Conservation (phyloP, 208 protist species). For the Porcisia hertigi region DNA sequence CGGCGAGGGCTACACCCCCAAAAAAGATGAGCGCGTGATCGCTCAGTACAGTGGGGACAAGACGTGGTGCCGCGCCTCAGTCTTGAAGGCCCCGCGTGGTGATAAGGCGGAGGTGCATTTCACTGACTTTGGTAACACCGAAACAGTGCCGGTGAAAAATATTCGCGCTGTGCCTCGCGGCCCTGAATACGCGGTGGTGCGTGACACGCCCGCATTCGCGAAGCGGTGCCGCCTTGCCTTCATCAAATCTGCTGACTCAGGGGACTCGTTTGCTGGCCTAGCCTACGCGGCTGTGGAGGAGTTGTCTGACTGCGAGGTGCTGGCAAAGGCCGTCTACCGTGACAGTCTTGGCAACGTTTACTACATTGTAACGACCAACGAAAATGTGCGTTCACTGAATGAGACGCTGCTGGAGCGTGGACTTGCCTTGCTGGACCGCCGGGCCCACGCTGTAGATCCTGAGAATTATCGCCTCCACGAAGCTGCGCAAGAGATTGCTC, state of each 20-base stretch:
- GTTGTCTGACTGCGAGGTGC: slow-evolving; percentile 71
- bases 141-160: slow-evolving; percentile 48
- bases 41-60: slow-evolving; percentile 79
- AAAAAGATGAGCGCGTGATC: slow-evolving; percentile 75
- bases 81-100: slow-evolving; percentile 49
- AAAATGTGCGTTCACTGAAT: slow-evolving; percentile 66
- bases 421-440: slow-evolving; percentile 70
- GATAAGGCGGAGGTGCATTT: slow-evolving; percentile 67
- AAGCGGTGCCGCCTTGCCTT: slow-evolving; percentile 70
- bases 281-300: slow-evolving; percentile 64
- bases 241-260: slow-evolving; percentile 51
- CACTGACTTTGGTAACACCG: slow-evolving; percentile 88
- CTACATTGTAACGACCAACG: slow-evolving; percentile 69
- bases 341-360: slow-evolving; percentile 56
- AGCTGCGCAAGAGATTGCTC: slow-evolving; percentile 77
- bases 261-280: slow-evolving; percentile 39
- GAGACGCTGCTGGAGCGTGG: slow-evolving; percentile 85
- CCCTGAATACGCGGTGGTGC: slow-evolving; percentile 70
- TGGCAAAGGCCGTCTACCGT: slow-evolving; percentile 81
- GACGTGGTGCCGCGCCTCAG: slow-evolving; percentile 80
- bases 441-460: slow-evolving; percentile 40
- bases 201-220: slow-evolving; percentile 68
- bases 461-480: slow-evolving; percentile 63
- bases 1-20: slow-evolving; percentile 29
- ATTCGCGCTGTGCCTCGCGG: slow-evolving; percentile 68